Evolutionary conservation across 305 asterid species (phyloP).

Genomic region (Fraxinus dipetala): DNA sequence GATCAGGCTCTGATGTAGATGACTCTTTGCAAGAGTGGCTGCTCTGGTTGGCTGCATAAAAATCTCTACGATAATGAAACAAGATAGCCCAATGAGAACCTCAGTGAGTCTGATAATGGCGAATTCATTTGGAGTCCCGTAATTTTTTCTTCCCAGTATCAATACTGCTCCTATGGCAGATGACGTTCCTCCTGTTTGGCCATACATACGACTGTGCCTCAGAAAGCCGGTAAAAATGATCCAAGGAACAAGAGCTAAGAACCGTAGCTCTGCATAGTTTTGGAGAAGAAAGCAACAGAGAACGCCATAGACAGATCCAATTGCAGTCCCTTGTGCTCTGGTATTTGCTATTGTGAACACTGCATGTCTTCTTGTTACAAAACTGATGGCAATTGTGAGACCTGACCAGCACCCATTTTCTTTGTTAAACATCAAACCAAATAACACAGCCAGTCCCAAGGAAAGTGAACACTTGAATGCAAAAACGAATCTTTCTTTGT

Average conservation of each 20-base stretch:
- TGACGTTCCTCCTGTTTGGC: constrained; percentile 65
- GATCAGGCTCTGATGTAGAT: constrained; percentile 25
- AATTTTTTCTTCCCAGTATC: constrained; percentile 64
- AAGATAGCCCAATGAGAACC: constrained; percentile 54
- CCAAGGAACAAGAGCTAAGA: constrained; percentile 74
- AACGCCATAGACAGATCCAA: constrained; percentile 71
- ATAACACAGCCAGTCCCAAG: constrained; percentile 57
- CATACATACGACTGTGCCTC: constrained; percentile 65
- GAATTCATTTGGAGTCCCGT: constrained; percentile 54
- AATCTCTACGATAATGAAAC: constrained; percentile 52
- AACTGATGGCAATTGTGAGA: constrained; percentile 68
- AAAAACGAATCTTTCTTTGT: constrained; percentile 38
- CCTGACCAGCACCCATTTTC: constrained; percentile 78
- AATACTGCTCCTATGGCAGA: constrained; percentile 70
- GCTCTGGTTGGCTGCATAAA: constrained; percentile 55
- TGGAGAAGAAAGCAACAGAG: constrained; percentile 55
- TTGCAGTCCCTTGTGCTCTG: constrained; percentile 76
- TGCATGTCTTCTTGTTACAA: constrained; percentile 54
- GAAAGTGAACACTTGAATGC: constrained; percentile 63
- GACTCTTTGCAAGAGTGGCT: constrained; percentile 52
- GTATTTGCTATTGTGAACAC: constrained; percentile 58
- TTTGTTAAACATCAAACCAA: constrained; percentile 49
- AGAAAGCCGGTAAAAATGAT: constrained; percentile 52
- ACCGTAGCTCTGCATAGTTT: constrained; percentile 35
- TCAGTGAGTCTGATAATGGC: constrained; percentile 57